Percentiles rank a stretch among this genome's conserved stretches.
These are phyloP conservation scores for Pseudogymnoascus sp. DNA, from an alignment of 2,329 filamentous ascomycete genomes.

Conservation along the genomic window DNA sequence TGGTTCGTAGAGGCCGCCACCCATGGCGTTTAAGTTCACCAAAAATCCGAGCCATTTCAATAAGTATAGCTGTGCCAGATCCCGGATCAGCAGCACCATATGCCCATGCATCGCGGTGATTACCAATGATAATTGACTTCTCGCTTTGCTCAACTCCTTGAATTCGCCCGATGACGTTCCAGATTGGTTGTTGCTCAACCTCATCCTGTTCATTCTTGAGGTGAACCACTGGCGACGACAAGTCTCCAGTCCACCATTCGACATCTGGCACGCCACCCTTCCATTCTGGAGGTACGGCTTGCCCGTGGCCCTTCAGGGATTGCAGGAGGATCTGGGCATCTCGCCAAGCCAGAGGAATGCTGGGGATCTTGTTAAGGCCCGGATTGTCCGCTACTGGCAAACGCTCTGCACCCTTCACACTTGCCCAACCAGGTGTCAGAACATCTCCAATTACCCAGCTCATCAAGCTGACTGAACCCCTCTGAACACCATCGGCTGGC, in stretches of 20 bases:
- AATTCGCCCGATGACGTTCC: constrained; percentile 83
- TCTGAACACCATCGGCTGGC: constrained; percentile 73
- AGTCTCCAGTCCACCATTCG: constrained; percentile 79
- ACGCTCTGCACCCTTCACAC: constrained; percentile 54
- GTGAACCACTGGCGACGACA: constrained; percentile 65
- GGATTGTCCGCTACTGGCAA: constrained; percentile 60
- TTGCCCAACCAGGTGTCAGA: constrained; percentile 82
- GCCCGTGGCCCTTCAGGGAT: constrained; percentile 65
- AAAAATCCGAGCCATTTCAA: constrained; percentile 81
- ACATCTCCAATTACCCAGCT: constrained; percentile 83
- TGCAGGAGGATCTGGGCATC: constrained; percentile 76
- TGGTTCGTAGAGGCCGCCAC: constrained; percentile 88
- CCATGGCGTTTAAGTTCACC: constrained; percentile 67
- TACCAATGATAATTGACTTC: constrained; percentile 83
- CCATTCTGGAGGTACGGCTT: constrained; percentile 62
- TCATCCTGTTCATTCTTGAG: constrained; percentile 85
- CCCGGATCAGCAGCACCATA: constrained; percentile 81
- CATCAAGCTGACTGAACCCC: constrained; percentile 70
- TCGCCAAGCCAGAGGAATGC: constrained; percentile 79
- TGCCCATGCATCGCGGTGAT: constrained; percentile 87
- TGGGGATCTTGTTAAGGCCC: constrained; percentile 76
- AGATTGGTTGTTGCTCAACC: constrained; percentile 71
- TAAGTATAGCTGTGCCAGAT: constrained; percentile 80
- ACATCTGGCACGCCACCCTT: constrained; percentile 63
- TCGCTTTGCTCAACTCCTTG: constrained; percentile 72